Percentiles rank a stretch among this genome's conserved stretches.
Conservation (phyloP, 1,284 basidiomycete species). For the Apiotrichum porosum region DNA sequence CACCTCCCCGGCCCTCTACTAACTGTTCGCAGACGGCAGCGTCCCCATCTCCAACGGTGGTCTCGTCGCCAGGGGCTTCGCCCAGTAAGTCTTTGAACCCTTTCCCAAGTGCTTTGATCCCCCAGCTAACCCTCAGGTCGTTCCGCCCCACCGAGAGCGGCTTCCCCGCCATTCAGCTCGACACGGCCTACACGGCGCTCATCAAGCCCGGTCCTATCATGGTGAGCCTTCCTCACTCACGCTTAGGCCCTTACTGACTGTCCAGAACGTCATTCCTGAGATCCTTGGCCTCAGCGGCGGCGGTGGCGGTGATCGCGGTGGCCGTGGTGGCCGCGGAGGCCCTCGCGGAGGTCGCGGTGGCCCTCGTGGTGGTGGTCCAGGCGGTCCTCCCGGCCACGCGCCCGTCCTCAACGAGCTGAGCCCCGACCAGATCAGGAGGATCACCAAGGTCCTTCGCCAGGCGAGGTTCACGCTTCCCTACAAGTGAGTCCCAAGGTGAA, state of each 20-base stretch:
- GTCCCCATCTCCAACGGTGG: constrained; percentile 36
- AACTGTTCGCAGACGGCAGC: constrained; percentile 22
- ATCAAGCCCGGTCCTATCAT: constrained; percentile 37
- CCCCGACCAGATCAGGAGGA: constrained; percentile 26
- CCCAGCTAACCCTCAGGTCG: constrained; percentile 19
- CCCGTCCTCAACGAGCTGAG: constrained; percentile 24
- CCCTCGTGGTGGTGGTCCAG: constrained; percentile 13
- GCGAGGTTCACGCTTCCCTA: constrained; percentile 40
- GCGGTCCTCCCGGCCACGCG: constrained; percentile 15
- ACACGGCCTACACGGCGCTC: constrained; percentile 48
- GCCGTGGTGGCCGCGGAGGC: constrained; percentile 18
- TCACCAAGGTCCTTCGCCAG: constrained; percentile 35
- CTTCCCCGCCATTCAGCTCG: constrained; percentile 38
- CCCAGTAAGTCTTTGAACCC: constrained; percentile 30
- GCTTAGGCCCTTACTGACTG: background rate
- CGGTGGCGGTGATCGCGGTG: constrained; percentile 27
- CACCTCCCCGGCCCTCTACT: constrained; percentile 1
- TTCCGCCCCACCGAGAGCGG: constrained; percentile 35
- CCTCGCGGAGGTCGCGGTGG: constrained; percentile 29
- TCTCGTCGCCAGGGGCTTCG: constrained; percentile 44
- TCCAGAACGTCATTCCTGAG: constrained; percentile 30
- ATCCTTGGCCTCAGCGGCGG: constrained; percentile 34
- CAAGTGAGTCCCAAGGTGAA: constrained; percentile 1
- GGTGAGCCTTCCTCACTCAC: constrained; percentile 19
- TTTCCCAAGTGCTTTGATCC: background rate